These are phyloP conservation scores for Hypoxylon crocopeplum DNA, from an alignment of 495 filamentous ascomycete genomes.

Conservation along the genomic window DNA sequence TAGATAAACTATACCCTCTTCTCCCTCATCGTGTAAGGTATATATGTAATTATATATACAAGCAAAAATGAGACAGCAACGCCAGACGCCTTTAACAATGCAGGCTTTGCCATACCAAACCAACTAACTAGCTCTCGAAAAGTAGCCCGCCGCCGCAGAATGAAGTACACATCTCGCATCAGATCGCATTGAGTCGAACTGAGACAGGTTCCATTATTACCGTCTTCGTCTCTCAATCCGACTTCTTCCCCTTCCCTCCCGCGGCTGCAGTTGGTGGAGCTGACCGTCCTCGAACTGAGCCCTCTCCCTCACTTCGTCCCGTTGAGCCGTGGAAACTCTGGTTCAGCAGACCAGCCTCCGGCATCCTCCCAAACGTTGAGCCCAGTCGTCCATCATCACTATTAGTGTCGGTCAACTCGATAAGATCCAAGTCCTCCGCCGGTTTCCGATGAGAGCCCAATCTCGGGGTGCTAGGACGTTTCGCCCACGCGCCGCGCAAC, in stretches of 20 bases:
- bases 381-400: constrained; percentile 57
- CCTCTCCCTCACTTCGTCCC: constrained; percentile 42
- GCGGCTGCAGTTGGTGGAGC: background rate
- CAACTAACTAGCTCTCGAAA: constrained; percentile 1
- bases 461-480: constrained; percentile 58
- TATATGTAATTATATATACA: background rate
- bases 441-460: constrained; percentile 46
- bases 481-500: constrained; percentile 78
- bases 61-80: background rate
- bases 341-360: constrained; percentile 25
- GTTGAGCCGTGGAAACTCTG: constrained; percentile 37
- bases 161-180: constrained; percentile 5
- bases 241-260: constrained; percentile 44
- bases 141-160: background rate
- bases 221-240: constrained; percentile 34
- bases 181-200: constrained; percentile 20
- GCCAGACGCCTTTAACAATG: constrained; percentile 42
- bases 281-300: constrained; percentile 38
- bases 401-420: constrained; percentile 76
- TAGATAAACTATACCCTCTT: no score
- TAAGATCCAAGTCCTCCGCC: constrained; percentile 68
- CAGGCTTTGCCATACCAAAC: constrained; percentile 16
- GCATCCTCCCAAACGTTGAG: background rate
- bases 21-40: no score
- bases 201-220: constrained; percentile 4